Base-by-base conservation (phyloP, 75 land plant species). In the Azolla pinnata region DNA sequence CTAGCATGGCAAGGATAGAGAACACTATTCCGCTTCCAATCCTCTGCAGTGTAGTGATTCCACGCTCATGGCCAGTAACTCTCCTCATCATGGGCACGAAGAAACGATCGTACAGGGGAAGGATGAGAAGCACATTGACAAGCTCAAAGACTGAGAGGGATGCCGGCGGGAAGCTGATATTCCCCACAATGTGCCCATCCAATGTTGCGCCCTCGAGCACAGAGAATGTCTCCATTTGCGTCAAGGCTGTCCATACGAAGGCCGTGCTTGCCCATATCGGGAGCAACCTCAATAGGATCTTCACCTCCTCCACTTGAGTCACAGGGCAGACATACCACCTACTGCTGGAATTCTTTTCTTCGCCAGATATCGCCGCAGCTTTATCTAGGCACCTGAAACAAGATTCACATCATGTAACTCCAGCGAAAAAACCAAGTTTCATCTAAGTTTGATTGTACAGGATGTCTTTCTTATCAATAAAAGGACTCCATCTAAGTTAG, bases 211-310 rank as follows among this genome's bases (percentile, higher is more conserved):
- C 91, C 56, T 90, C 88, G 5, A 81, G 63, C 17, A 86, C 91
- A 0, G 91, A 83, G 71, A 91, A 91, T 44, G 97, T 86, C 18
- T 74, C 77, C 97, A 91, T 87, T 73, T 91, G 92, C 7, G 97
- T 80, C 56, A 81, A 74, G 45, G 83, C 80, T 4, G 97, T 90
- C 90, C 90, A 90, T 33, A 90, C 85, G 38, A 86, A 61, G 28
- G 81, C 75, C 9, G 97, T 87, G 30, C 85, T 87, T 27, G 83
- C 78, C 87, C 87, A 87, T n/a, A 81, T 84, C 0, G 90, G 97
- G 1, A 90, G 62, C 74, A 86, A 69, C 42, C 87, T 35, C 4
- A 85, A 23, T 12, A 86, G 73, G 65, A 67, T 55, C 69, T 90
- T 90, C 63, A 86, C 90, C 40, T 90, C 97, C 60, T 90, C 97